Evolutionary conservation across 495 filamentous ascomycete genomes (phyloP), one percentile per base, ranked within the genome.

Genomic region (Neurospora sp.): DNA sequence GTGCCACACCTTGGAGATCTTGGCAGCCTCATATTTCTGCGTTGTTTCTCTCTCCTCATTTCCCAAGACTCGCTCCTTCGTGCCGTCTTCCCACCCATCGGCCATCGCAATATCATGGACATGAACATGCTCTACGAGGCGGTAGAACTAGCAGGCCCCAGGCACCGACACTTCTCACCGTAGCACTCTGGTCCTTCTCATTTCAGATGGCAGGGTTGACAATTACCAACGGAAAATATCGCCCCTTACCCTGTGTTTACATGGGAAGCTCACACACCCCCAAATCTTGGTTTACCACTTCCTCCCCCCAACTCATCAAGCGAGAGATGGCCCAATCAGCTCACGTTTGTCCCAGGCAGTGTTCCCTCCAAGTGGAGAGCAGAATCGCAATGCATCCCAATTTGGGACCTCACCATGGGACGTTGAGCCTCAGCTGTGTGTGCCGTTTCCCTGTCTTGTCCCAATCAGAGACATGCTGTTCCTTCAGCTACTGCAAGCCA

Each of bases 401-500:
- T 62, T 62, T 16, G 54, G 54, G 54, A 62, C 23, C 23, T 62
- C 54, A 35, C 54, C 23, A 62, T 62, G 54, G 16, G 39, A 70
- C 69, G 31, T 39, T 70, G 69, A 71, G 42, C 39, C 39, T 71
- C 70, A 71, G 70, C 70, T 71, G n/a, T 35, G 42, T 31, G 70
- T 42, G 39, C 39, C 70, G 31, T 71, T 35, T 46, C 18, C 70
- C 20, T 31, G 70, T 27, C 70, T 71, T 23, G 70, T 46, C 70
- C 54, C 54, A 62, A 62, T 62, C 23, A 62, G 54, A 62, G 27
- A 31, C 54, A 62, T 62, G 23, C 23, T 62, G 54, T 62, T 62
- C 54, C 54, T 62, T 62, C 54, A 62, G 54, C 54, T 62, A 62
- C 54, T 62, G 54, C 54, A 62, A 62, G 54, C 39, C 70, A 27